These are phyloP conservation scores for Oryza brachyantha DNA, from an alignment of 176 grass and related monocot species.

Conservation along the genomic window DNA sequence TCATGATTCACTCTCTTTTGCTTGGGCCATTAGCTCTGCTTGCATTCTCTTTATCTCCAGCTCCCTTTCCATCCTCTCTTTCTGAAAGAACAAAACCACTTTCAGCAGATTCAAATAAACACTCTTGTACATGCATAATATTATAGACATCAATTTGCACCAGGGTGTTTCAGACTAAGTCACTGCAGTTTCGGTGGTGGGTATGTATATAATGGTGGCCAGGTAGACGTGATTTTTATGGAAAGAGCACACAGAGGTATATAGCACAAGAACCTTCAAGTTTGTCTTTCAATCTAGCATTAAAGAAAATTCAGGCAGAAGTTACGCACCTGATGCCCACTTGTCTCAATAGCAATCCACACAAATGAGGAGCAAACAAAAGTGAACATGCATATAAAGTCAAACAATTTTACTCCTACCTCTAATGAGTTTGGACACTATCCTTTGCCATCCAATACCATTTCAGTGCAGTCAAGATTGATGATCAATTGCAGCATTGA, in stretches of 20 bases:
- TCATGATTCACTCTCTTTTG: conserved; percentile 54
- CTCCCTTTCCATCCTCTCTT: conserved; percentile 59
- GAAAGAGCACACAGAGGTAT: background rate
- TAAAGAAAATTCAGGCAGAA: background rate
- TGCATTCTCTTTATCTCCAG: conserved; percentile 62
- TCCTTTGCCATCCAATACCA: background rate
- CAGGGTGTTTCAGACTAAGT: background rate
- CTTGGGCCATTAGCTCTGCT: conserved; percentile 47
- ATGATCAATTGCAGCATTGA: background rate
- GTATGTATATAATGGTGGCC: background rate
- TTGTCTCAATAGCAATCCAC: background rate
- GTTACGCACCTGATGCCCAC: background rate
- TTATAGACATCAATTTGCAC: background rate
- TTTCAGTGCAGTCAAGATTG: background rate
- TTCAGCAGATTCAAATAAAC: conserved; percentile 6
- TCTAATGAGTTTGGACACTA: background rate
- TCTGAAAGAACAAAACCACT: conserved; percentile 47
- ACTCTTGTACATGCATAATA: background rate
- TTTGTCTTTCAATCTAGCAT: background rate
- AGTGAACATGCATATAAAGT: background rate
- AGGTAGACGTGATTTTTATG: background rate
- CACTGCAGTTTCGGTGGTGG: background rate
- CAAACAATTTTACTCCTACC: background rate
- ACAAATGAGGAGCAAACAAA: background rate
- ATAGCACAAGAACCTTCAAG: background rate